A percentile compares a stretch with the other conserved stretches of the same genome.
Evolutionary conservation across 2,329 filamentous ascomycete genomes (phyloP).

Genomic region (Leptographium flavum): DNA sequence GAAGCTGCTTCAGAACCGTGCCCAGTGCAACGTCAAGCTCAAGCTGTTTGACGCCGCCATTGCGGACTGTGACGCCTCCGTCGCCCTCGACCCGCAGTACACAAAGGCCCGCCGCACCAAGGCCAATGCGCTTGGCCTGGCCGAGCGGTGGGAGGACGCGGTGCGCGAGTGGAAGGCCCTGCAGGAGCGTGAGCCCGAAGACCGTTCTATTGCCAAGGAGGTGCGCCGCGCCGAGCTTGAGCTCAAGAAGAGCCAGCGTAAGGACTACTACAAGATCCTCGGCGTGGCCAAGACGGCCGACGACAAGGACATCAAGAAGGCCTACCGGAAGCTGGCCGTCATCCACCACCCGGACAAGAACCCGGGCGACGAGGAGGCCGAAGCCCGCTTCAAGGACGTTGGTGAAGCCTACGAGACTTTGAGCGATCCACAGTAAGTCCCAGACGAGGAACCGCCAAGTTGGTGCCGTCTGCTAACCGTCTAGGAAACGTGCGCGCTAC

Average conservation of each 20-base stretch:
- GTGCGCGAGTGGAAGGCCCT: conserved; percentile 80
- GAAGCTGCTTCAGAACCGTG: conserved; percentile 88
- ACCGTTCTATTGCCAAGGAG: conserved; percentile 69
- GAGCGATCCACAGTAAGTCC: conserved; percentile 76
- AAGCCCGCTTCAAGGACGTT: conserved; percentile 92
- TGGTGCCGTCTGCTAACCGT: too few species aligned
- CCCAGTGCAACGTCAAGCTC: conserved; percentile 67
- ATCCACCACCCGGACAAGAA: conserved; percentile 97
- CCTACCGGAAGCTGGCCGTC: conserved; percentile 89
- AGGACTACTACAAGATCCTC: conserved; percentile 98
- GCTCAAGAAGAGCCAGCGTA: conserved; percentile 91
- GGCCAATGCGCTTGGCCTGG: conserved; percentile 74
- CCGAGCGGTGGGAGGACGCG: conserved; percentile 84
- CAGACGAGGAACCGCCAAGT: too few species aligned
- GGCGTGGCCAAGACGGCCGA: conserved; percentile 73
- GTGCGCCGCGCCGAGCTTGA: conserved; percentile 84
- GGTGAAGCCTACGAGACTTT: conserved; percentile 93
- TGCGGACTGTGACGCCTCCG: conserved; percentile 70
- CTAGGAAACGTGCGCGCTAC: conserved; percentile 73
- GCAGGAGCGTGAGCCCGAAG: conserved; percentile 67
- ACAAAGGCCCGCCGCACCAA: conserved; percentile 86
- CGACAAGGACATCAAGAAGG: conserved; percentile 84
- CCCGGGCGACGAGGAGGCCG: conserved; percentile 68
- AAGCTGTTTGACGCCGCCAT: conserved; percentile 76
- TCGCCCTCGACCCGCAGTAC: conserved; percentile 72